Percentiles rank a stretch among this genome's conserved stretches.
Conservation (phyloP, 2,329 filamentous ascomycete species). For the Leptographium procerum region DNA sequence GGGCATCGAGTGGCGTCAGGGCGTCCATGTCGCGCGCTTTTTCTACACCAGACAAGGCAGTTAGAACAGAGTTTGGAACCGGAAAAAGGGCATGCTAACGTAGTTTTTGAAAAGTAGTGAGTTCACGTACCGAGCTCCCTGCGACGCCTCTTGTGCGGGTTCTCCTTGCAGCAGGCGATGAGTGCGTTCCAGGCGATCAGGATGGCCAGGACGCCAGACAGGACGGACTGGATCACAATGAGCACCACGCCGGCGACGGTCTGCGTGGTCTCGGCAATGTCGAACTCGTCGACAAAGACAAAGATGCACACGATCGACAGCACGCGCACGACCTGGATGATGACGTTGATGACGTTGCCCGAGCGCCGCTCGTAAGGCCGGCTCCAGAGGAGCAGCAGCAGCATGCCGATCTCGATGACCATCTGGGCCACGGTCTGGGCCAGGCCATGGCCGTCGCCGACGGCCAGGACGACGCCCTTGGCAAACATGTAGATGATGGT, state of each 20-base stretch:
- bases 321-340: constrained; percentile 80
- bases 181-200: constrained; percentile 84
- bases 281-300: constrained; percentile 87
- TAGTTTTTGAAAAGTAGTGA: too few relatives aligned
- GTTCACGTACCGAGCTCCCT: constrained; percentile 81
- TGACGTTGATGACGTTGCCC: constrained; percentile 85
- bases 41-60: neutral
- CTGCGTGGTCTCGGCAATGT: constrained; percentile 81
- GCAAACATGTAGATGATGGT: constrained; percentile 81
- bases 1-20: constrained; percentile 76
- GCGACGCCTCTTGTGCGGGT: constrained; percentile 78
- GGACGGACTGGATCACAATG: constrained; percentile 76
- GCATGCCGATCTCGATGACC: constrained; percentile 68
- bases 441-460: constrained; percentile 74
- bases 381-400: constrained; percentile 69
- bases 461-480: constrained; percentile 78
- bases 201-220: constrained; percentile 75
- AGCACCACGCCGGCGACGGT: constrained; percentile 88
- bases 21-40: constrained; percentile 58
- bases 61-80: too few relatives aligned
- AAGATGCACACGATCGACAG: constrained; percentile 82
- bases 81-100: too few relatives aligned
- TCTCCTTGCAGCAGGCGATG: constrained; percentile 70
- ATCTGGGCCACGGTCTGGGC: constrained; percentile 70
- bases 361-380: constrained; percentile 80